Percentiles rank a stretch among this genome's conserved stretches.
Evolutionary conservation across 441 rosid species (phyloP).

Genomic region (Euphorbia celastroides): DNA sequence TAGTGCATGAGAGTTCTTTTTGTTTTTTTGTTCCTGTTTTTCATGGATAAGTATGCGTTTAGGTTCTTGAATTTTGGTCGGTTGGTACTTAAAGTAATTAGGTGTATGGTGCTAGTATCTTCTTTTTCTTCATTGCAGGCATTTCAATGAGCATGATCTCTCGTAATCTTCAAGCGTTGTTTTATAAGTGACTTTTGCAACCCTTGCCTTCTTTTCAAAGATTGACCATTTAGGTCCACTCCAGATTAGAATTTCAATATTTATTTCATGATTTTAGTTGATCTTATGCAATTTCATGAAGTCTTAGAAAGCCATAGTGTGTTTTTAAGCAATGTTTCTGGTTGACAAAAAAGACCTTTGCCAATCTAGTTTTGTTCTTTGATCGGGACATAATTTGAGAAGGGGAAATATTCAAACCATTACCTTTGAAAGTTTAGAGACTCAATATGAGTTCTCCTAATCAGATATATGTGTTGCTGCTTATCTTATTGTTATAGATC

Average conservation of each 20-base stretch:
- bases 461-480: background rate
- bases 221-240: background rate
- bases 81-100: background rate
- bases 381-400: background rate
- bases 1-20: background rate
- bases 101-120: background rate
- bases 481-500: constrained; percentile 46
- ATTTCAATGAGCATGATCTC: background rate
- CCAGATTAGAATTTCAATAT: background rate
- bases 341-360: background rate
- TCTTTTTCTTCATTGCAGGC: background rate
- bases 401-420: background rate
- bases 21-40: background rate
- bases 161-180: background rate
- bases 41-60: background rate
- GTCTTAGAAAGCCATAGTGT: background rate
- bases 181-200: background rate
- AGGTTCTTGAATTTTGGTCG: background rate
- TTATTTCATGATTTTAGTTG: background rate
- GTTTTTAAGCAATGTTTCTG: background rate
- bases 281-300: background rate
- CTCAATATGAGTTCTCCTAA: background rate
- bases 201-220: background rate
- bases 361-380: background rate
- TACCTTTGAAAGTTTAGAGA: background rate